Conservation (phyloP, 164 flowering plant species). For the Macadamia integrifolia region DNA sequence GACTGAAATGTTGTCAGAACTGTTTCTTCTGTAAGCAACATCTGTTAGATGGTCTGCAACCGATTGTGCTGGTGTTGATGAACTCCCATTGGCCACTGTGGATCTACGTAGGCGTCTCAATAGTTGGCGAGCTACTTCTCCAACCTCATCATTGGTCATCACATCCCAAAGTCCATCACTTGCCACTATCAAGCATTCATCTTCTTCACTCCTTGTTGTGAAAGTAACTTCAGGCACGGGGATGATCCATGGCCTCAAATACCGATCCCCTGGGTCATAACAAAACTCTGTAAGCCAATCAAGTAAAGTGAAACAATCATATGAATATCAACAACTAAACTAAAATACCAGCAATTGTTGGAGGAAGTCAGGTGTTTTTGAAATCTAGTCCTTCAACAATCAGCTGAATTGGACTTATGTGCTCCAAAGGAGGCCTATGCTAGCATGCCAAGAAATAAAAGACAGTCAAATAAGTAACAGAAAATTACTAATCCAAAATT, state of each 20-base stretch:
- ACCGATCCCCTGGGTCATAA: constrained; percentile 46
- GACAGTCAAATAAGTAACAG: neutral
- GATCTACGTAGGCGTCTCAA: constrained; percentile 39
- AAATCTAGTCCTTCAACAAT: neutral
- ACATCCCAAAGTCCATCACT: constrained; percentile 83
- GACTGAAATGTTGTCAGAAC: constrained; percentile 58
- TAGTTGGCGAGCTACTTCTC: constrained; percentile 47
- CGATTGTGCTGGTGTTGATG: constrained; percentile 40
- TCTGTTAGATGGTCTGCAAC: constrained; percentile 58
- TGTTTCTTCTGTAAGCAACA: constrained; percentile 49
- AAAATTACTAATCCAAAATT: neutral
- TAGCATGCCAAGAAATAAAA: neutral
- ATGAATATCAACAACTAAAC: neutral
- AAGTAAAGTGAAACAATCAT: neutral
- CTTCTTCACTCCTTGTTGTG: constrained; percentile 52
- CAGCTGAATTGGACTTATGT: neutral
- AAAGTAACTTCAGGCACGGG: constrained; percentile 64
- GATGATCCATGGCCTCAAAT: constrained; percentile 59
- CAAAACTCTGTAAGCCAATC: neutral
- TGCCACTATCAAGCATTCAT: constrained; percentile 63
- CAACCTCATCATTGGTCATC: constrained; percentile 59
- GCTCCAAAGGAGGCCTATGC: neutral
- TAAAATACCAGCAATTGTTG: neutral
- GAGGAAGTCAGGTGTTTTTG: neutral
- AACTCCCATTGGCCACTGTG: constrained; percentile 15